These are phyloP conservation scores for Pilasporangium apinafurcum DNA, from an alignment of 352 stramenopile genomes.

Conservation along the genomic window DNA sequence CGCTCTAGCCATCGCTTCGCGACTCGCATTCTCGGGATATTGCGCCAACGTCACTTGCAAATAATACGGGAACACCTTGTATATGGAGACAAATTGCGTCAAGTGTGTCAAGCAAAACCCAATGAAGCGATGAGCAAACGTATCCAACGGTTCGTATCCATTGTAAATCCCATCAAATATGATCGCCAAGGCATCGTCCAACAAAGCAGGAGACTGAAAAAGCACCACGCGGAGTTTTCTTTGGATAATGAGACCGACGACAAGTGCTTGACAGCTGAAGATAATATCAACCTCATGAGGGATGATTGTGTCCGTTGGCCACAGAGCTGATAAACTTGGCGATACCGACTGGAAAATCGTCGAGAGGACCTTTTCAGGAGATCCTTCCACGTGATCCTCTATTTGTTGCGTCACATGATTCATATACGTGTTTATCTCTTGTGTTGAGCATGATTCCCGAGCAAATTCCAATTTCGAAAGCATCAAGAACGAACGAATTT, in stretches of 20 bases:
- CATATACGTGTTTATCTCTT: slow-evolving; percentile 26
- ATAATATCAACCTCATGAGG: slow-evolving; percentile 25
- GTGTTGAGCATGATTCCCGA: slow-evolving; percentile 25
- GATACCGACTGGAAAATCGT: slow-evolving; percentile 19
- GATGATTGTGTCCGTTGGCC: slow-evolving; percentile 11
- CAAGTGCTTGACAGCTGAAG: slow-evolving; percentile 26
- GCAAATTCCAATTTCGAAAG: slow-evolving; percentile 40
- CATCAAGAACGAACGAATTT: slow-evolving; percentile 15
- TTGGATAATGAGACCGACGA: slow-evolving; percentile 39
- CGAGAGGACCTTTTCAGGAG: slow-evolving; percentile 20
- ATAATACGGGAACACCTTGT: slow-evolving; percentile 48
- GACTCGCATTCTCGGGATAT: slow-evolving; percentile 24
- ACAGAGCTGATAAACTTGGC: too few species aligned
- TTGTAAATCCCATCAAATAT: slow-evolving; percentile 47
- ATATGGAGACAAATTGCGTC: slow-evolving; percentile 33
- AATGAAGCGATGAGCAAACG: slow-evolving; percentile 46
- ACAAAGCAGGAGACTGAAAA: slow-evolving; percentile 22
- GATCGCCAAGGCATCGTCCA: slow-evolving; percentile 35
- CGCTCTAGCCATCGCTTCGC: slow-evolving; percentile 27
- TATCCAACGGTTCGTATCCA: slow-evolving; percentile 37
- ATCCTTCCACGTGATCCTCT: slow-evolving; percentile 26
- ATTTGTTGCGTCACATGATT: slow-evolving; percentile 30
- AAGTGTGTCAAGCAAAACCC: slow-evolving; percentile 39
- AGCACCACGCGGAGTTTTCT: slow-evolving; percentile 42
- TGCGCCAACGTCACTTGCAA: slow-evolving; percentile 35